A percentile compares a stretch with the other conserved stretches of the same genome.
Evolutionary conservation across 1,284 basidiomycete genomes (phyloP).

Genomic region (Fomitiporia mediterranea): DNA sequence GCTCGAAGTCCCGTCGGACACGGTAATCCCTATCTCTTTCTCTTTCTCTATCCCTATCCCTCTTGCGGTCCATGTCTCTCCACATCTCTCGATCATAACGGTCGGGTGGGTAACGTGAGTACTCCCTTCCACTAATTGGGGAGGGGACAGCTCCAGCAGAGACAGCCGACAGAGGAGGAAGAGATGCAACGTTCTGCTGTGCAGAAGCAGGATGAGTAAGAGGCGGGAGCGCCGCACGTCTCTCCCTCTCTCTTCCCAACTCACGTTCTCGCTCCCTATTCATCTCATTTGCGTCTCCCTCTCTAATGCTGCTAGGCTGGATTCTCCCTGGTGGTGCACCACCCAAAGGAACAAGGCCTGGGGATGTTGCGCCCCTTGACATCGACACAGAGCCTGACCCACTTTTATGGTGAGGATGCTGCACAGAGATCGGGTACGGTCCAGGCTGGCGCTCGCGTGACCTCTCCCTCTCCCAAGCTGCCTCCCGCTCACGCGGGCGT

Average conservation of each 20-base stretch:
- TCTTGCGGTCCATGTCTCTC: neutral
- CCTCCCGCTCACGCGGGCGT: neutral
- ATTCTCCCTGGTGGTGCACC: neutral
- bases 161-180: conserved; percentile 11
- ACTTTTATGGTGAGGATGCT: neutral
- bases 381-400: neutral
- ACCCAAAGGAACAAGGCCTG: neutral
- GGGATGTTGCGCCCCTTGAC: neutral
- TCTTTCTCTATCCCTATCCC: conserved; percentile 1
- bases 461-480: neutral
- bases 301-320: neutral
- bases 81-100: conserved; percentile 1
- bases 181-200: neutral
- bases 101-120: neutral
- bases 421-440: neutral
- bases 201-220: neutral
- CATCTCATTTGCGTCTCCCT: neutral
- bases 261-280: neutral
- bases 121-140: neutral
- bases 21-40: conserved; percentile 9
- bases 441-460: neutral
- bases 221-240: conserved; percentile 5
- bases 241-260: neutral
- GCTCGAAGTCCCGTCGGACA: neutral
- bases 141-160: neutral